Evolutionary conservation across 257 asterid species (phyloP), one percentile per base, ranked within the genome.

Genomic region (Echium plantagineum): DNA sequence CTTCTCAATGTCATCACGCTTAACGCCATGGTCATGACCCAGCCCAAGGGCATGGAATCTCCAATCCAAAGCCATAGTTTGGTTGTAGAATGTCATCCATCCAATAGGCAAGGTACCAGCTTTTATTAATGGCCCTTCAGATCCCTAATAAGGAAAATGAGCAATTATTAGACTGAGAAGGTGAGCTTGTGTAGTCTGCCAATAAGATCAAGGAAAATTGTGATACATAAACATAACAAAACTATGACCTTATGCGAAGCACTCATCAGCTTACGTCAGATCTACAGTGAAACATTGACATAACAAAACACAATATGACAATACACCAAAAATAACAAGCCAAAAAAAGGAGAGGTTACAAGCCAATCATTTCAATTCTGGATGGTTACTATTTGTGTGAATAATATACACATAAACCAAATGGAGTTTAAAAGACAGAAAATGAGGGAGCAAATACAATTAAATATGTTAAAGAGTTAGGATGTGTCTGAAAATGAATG

Each of bases 41-140:
- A 93, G 66, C 51, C 98, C 98, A 2, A 84, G 85, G 52, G 74
- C 65, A 17, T 86, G 98, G 95, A 95, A 93, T 48, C 60, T 76
- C 78, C 64, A 82, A 46, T 86, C 87, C 62, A 93, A 68, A 69
- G 77, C 68, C 35, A 77, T 8, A 2, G 95, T 93, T 20, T 75
- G 76, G 1, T 71, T 65, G 79, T 89, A 81, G 70, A 93, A 93
- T 24, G 89, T 86, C 62, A 82, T 46, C 98, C 97, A 93, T 55
- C 95, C 97, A 38, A 89, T 76, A 26, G 95, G 95, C 66, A 89
- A 78, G 83, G 84, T 89, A 61, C 97, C 97, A 9, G 81, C 85
- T 80, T 71, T 78, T 68, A 77, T 77, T 52, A 84, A 49, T 58
- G 74, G 82, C 71, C 79, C 76, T 68, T 71, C 60, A 30, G 70